These are phyloP conservation scores for Rickenella mellea DNA, from an alignment of 768 basidiomycete species.

Conservation along the genomic window DNA sequence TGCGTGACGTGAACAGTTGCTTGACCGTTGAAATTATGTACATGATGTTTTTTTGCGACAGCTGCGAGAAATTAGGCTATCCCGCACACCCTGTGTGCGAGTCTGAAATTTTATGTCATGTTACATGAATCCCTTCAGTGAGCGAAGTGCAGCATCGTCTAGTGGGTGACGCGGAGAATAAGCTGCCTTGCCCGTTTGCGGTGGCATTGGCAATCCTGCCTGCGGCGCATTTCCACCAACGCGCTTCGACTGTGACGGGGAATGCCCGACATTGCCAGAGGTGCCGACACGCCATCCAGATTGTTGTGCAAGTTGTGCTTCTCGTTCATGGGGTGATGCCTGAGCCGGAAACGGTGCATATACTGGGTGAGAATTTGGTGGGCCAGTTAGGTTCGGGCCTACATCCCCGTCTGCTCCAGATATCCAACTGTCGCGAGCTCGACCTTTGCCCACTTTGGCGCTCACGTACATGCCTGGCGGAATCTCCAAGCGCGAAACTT, in stretches of 20 bases:
- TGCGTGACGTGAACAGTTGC: too few species aligned
- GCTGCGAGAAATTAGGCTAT: too few species aligned
- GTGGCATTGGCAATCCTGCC: background rate
- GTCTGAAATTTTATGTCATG: too few species aligned
- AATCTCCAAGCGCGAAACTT: constrained; percentile 41
- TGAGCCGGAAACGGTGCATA: background rate
- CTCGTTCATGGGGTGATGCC: background rate
- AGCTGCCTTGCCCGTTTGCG: background rate
- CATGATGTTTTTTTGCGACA: too few species aligned
- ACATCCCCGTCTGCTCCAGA: background rate
- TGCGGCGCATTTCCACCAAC: too few species aligned
- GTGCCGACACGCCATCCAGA: too few species aligned
- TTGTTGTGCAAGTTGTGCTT: too few species aligned
- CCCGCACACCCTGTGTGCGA: too few species aligned
- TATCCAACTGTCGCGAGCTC: constrained; percentile 2
- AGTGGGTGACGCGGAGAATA: constrained; percentile 49
- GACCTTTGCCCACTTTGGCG: constrained; percentile 47
- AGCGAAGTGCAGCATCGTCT: constrained; percentile 64
- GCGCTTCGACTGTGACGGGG: too few species aligned
- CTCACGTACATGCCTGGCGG: constrained; percentile 56
- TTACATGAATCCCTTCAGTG: constrained; percentile 27
- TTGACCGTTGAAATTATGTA: too few species aligned
- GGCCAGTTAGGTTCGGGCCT: background rate
- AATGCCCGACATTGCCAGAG: too few species aligned
- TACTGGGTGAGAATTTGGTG: background rate